Conservation (phyloP, 176 grass and related monocot species). For the Lolium multiflorum region DNA sequence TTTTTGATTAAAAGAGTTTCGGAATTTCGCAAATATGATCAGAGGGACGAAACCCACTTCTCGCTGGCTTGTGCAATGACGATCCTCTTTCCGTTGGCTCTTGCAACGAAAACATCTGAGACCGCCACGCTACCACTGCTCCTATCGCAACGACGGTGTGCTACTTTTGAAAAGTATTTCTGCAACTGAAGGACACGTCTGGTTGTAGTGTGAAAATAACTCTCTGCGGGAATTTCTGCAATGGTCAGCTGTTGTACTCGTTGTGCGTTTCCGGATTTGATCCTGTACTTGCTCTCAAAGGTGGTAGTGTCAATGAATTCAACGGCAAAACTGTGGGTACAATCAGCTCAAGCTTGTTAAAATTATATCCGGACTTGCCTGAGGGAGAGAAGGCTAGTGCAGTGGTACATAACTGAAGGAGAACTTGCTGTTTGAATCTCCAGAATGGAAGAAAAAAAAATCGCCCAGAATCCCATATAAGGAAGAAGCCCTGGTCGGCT, state of each 20-base stretch:
- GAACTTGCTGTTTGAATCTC: constrained; percentile 40
- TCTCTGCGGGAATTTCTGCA: constrained; percentile 78
- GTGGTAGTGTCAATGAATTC: constrained; percentile 62
- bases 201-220: constrained; percentile 72
- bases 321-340: constrained; percentile 56
- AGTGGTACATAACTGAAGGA: constrained; percentile 85
- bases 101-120: no score
- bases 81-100: no score
- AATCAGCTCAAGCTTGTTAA: constrained; percentile 54
- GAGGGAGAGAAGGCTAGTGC: constrained; percentile 61
- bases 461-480: no score
- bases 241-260: constrained; percentile 62
- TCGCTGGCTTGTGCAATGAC: no score
- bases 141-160: no score
- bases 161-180: no score
- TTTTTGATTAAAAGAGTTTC: no score
- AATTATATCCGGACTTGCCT: constrained; percentile 73
- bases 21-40: no score
- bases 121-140: no score
- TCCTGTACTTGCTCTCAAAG: constrained; percentile 81
- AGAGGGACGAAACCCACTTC: no score
- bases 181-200: constrained; percentile 93
- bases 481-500: no score
- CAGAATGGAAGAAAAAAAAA: no score
- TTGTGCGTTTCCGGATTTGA: constrained; percentile 67